Conservation (phyloP, 495 filamentous ascomycete species). For the Paragyromitra xinjiangensis region DNA sequence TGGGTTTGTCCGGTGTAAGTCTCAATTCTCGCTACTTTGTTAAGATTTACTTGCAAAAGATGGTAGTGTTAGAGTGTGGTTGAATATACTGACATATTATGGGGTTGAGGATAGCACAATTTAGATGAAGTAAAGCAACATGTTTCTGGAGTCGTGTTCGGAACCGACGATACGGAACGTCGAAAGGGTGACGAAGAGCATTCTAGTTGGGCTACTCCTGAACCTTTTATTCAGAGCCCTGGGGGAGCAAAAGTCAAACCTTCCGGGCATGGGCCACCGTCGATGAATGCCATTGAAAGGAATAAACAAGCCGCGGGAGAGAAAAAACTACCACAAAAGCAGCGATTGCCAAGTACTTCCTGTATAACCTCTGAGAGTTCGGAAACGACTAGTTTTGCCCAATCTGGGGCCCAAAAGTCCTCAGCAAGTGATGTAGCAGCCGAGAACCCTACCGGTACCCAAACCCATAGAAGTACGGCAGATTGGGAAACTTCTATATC, state of each 20-base stretch:
- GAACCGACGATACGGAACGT: conserved; percentile 25
- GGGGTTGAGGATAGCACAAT: conserved; percentile 16
- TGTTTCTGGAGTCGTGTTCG: conserved; percentile 44
- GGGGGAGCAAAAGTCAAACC: neutral
- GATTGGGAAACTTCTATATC: conserved; percentile 34
- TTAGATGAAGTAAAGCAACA: conserved; percentile 40
- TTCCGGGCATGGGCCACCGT: neutral
- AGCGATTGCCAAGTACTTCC: neutral
- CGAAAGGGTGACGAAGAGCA: conserved; percentile 13
- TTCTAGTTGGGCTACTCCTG: conserved; percentile 16
- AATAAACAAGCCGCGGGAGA: neutral
- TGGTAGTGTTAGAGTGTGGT: neutral
- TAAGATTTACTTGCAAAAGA: neutral
- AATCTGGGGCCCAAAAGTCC: neutral
- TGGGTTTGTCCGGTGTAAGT: conserved; percentile 36
- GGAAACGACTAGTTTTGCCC: neutral
- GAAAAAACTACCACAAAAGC: neutral
- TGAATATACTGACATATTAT: conserved; percentile 7
- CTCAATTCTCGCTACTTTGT: neutral
- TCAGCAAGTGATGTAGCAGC: neutral
- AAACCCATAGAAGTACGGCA: conserved; percentile 10
- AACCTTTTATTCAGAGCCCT: conserved; percentile 18
- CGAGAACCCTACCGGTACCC: neutral
- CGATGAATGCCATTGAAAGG: neutral
- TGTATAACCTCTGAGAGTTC: neutral